Evolutionary conservation across 805 yeast genomes (phyloP), one percentile per base, ranked within the genome.

Genomic region (Starmera amethionina): DNA sequence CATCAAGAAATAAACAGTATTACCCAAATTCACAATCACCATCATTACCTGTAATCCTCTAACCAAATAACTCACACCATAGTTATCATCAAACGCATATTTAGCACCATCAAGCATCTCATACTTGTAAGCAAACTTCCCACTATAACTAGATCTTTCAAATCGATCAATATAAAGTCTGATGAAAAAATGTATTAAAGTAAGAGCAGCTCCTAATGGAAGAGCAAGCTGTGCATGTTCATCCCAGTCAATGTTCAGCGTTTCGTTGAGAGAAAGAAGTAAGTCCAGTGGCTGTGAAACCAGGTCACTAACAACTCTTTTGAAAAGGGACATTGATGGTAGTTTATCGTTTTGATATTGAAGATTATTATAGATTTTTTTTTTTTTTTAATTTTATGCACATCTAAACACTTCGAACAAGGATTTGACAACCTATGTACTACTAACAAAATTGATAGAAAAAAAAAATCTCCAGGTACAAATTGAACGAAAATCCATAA

Each of bases 221-320:
- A 55, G 28, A 2, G 58, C 58, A 28, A 55, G 39, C 16, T 37
- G 38, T 18, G 59, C 45, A 34, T 54, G 45, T 0, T 51, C 41
- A 25, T 55, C 59, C 59, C 59, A 55, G 30, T 55, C 58, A 16
- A 55, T 48, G 27, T 22, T 22, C 27, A 22, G 6, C 7, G 27
- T 22, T 8, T 22, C 27, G 9, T 22, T 22, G 9, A 22, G 3
- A 22, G 38, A 29, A 11, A 30, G 14, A 8, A 27, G n/a, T 16
- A 18, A 16, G 29, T 22, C 27, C 27, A 22, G 9, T 22, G 27
- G 27, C 27, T 22, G 27, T 2, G 27, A 22, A 8, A 22, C 9
- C 27, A 22, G 27, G 2, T 22, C 27, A 6, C 9, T 22, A 8
- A 22, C 6, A 22, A 6, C 27, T 22, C 9, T 22, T 8, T 22